Base-by-base conservation (phyloP, 805 yeast genomes). In the Lipomyces chichibuensis region DNA sequence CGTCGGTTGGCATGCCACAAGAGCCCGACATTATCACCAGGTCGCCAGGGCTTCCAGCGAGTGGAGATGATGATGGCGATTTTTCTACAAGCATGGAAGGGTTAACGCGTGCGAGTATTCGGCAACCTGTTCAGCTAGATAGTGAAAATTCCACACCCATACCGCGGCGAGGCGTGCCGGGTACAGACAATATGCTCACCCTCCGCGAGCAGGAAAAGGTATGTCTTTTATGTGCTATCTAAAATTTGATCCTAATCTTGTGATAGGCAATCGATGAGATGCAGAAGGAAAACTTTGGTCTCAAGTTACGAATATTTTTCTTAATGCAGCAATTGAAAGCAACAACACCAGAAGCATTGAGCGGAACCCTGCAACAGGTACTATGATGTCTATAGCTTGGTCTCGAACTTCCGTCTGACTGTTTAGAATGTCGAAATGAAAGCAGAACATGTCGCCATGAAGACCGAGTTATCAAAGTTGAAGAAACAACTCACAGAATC, bases 131-230 rank as follows among this genome's bases (percentile, higher is more conserved):
- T 14, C 53, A 43, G 13, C 23, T 59, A 13, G 56, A 57, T 7
- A 60, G 63, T 37, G 62, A 53, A 51, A 37, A 25, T 46, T 46
- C 60, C n/a, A 66, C 71, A 33, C 71, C 71, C 27, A 43, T 67
- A 8, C 32, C 59, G 14, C 29, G 58, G 4, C 52, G 60, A 33
- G 57, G 54, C 43, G 60, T 37, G 20, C 51, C 46, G 11, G 59
- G 57, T 3, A 66, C 65, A 11, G 71, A 61, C 14, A 60, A 69
- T 8, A 49, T 58, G 33, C 57, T 72, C 35, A 67, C 74, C 23
- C 62, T 72, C 49, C 64, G 71, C 9, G 73, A 72, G 51, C 74
- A 72, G 46, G 74, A 71, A 46, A 64, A 65, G 58, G 72, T 67
- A 25, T 5, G 62, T 29, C 32, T 7, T 62, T 29, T 20, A 9